Conservation (phyloP, 345 rosid species). For the Punica granatum region DNA sequence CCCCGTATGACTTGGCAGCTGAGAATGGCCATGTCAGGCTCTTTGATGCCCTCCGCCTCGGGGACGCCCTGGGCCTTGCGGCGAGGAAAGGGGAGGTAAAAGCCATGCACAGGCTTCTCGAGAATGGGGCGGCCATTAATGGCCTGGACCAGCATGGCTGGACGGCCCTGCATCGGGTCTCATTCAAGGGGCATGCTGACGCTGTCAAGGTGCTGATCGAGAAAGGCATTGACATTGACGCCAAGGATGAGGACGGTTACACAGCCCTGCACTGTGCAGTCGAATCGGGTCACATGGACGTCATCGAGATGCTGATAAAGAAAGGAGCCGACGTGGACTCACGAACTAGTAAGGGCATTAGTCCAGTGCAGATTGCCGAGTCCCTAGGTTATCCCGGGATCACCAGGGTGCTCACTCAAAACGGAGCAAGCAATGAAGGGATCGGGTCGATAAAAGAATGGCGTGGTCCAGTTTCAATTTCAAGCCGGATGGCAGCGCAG, state of each 20-base stretch:
- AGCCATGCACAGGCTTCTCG: conserved; percentile 25
- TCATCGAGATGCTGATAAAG: conserved; percentile 47
- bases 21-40: conserved; percentile 41
- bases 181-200: conserved; percentile 45
- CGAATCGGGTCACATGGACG: conserved; percentile 48
- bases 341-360: conserved; percentile 40
- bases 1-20: conserved; percentile 42
- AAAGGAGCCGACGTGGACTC: conserved; percentile 46
- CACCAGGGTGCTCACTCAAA: conserved; percentile 36
- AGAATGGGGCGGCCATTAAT: conserved; percentile 42
- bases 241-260: conserved; percentile 59
- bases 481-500: background rate
- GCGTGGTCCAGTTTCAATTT: background rate
- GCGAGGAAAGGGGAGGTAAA: conserved; percentile 49
- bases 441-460: background rate
- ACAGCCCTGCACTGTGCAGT: conserved; percentile 57
- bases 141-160: conserved; percentile 57
- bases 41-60: conserved; percentile 41
- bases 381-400: conserved; percentile 48
- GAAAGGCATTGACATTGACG: conserved; percentile 43
- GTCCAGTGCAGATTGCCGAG: conserved; percentile 45
- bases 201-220: conserved; percentile 32
- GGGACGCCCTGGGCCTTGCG: conserved; percentile 39
- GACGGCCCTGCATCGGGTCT: conserved; percentile 59
- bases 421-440: conserved; percentile 34